Percentiles rank a stretch among this genome's conserved stretches.
Conservation (phyloP, 768 basidiomycete species). For the Amanita exitialis region DNA sequence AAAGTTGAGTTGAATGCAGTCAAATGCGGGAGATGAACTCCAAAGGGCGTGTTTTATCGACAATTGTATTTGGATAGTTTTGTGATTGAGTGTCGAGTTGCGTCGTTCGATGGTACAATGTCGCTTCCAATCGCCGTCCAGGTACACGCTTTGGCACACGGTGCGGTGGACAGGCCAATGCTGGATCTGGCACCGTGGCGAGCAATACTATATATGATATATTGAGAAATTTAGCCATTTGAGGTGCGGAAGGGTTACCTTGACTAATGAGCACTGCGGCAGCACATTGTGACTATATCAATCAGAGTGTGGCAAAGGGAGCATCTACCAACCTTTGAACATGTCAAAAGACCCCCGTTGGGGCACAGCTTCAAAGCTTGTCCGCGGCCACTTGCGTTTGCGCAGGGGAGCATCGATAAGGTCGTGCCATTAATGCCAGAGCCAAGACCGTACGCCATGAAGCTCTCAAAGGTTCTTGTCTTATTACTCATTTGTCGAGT, state of each 20-base stretch:
- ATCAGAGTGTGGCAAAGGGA: background rate
- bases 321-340: conserved; percentile 16
- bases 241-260: background rate
- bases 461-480: conserved; percentile 14
- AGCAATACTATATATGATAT: background rate
- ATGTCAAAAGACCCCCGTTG: conserved; percentile 15
- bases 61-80: background rate
- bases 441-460: conserved; percentile 20
- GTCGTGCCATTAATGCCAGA: conserved; percentile 14
- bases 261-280: conserved; percentile 3
- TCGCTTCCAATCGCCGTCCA: conserved; percentile 20
- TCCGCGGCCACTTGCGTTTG: conserved; percentile 10
- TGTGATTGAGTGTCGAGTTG: conserved; percentile 7
- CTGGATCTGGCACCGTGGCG: background rate
- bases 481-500: conserved; percentile 4
- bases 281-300: background rate
- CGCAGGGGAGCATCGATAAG: conserved; percentile 14
- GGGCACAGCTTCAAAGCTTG: conserved; percentile 6
- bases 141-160: background rate
- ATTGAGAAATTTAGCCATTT: background rate
- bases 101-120: conserved; percentile 22
- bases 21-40: background rate
- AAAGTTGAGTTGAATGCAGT: conserved; percentile 2
- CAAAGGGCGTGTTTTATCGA: background rate
- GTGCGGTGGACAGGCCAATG: background rate